A percentile compares a stretch with the other conserved stretches of the same genome.
These are phyloP conservation scores for Albifimbria verrucaria DNA, from an alignment of 2,329 filamentous ascomycete species.

Conservation along the genomic window DNA sequence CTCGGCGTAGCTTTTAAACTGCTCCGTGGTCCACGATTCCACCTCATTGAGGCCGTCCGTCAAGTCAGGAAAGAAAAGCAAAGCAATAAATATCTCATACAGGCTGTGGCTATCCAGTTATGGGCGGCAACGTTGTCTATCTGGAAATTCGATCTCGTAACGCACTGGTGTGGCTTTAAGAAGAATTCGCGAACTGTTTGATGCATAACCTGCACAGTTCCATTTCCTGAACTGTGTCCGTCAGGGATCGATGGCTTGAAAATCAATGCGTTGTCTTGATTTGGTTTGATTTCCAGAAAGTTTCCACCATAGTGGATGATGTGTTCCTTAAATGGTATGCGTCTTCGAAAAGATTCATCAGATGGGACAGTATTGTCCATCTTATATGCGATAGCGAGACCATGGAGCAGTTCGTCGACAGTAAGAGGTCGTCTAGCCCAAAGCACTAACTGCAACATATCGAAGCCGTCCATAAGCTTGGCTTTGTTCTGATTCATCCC, in stretches of 20 bases:
- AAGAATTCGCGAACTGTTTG: not conserved
- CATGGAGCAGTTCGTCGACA: too few species aligned
- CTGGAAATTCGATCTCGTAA: not conserved
- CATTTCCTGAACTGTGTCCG: not conserved
- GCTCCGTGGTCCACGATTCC: not conserved
- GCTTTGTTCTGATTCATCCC: too few species aligned
- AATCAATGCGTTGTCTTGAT: not conserved
- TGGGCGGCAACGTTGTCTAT: not conserved
- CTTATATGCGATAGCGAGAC: not conserved
- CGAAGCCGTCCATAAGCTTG: too few species aligned
- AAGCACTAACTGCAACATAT: too few species aligned
- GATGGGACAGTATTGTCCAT: not conserved
- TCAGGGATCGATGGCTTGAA: not conserved
- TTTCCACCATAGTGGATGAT: not conserved
- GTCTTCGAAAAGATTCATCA: not conserved
- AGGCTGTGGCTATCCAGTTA: not conserved
- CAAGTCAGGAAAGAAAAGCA: not conserved
- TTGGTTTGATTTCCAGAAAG: not conserved
- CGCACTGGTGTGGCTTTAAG: not conserved
- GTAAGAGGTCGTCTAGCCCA: too few species aligned
- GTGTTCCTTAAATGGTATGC: not conserved
- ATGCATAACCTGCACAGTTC: not conserved
- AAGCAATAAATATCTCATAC: not conserved
- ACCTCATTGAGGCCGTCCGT: not conserved
- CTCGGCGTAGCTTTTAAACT: not conserved